Evolutionary conservation across 2,329 filamentous ascomycete genomes (phyloP).

Genomic region (Aspergillus japonicus): DNA sequence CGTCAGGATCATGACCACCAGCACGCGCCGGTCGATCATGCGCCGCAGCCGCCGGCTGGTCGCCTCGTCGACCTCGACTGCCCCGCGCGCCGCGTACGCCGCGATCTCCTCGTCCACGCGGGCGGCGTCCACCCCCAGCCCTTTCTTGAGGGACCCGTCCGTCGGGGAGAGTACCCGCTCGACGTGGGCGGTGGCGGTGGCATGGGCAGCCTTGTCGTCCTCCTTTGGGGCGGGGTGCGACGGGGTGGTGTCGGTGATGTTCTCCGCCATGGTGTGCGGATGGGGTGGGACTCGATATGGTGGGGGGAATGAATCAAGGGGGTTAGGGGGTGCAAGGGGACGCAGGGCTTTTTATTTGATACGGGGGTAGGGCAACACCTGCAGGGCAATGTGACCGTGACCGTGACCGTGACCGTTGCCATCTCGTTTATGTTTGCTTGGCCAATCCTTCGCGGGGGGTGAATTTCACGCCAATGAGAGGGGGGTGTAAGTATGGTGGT

Average conservation of each 20-base stretch:
- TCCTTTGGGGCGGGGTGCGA: background rate
- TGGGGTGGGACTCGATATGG: too few species aligned
- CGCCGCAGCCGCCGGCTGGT: conserved; percentile 62
- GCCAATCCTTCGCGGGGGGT: background rate
- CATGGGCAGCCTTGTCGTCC: conserved; percentile 14
- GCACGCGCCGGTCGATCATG: conserved; percentile 66
- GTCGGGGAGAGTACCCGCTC: conserved; percentile 50
- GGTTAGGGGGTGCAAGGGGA: background rate
- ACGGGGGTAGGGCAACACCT: background rate
- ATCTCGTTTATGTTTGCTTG: background rate
- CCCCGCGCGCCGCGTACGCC: conserved; percentile 61
- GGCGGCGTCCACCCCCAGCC: conserved; percentile 56
- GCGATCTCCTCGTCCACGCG: conserved; percentile 69
- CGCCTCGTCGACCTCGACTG: conserved; percentile 58
- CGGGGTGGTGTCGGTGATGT: background rate
- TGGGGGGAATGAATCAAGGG: background rate
- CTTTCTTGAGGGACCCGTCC: conserved; percentile 50
- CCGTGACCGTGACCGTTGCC: background rate
- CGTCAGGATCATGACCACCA: conserved; percentile 69
- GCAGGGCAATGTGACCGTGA: background rate
- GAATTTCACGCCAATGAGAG: background rate
- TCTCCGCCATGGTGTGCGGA: conserved; percentile 4
- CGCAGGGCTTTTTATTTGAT: background rate
- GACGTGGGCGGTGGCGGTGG: conserved; percentile 46
- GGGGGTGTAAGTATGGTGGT: background rate